These are phyloP conservation scores for Salix dunnii DNA, from an alignment of 345 rosid genomes.

Conservation along the genomic window DNA sequence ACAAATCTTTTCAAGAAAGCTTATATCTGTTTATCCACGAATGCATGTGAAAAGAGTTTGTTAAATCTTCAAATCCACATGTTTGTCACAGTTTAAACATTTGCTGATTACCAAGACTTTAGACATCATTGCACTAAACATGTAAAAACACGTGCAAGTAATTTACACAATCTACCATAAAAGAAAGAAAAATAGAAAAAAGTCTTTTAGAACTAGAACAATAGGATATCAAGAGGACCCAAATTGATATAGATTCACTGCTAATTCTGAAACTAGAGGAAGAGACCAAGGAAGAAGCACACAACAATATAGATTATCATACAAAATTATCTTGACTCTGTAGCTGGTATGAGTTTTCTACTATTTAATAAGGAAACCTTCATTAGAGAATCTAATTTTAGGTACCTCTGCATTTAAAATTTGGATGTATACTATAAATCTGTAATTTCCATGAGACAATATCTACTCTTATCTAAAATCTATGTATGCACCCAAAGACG, in stretches of 20 bases:
- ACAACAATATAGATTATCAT: neutral
- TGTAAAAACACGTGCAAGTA: neutral
- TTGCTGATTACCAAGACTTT: neutral
- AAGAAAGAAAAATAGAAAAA: neutral
- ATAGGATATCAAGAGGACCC: neutral
- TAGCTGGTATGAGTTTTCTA: neutral
- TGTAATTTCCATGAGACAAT: neutral
- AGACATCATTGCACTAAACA: neutral
- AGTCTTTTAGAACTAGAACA: neutral
- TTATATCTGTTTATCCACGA: neutral
- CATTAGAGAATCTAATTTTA: neutral
- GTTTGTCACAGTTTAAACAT: neutral
- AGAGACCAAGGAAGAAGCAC: neutral
- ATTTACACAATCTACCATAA: neutral
- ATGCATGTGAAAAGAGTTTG: neutral
- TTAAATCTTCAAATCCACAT: neutral
- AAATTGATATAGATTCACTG: neutral
- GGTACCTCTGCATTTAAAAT: neutral
- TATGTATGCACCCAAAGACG: neutral
- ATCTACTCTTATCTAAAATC: neutral
- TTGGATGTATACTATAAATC: neutral
- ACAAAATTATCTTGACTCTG: neutral
- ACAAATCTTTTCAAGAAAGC: neutral
- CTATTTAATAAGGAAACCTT: neutral
- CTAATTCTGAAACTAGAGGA: neutral